Conservation (phyloP, 192 early-diverging fungal genomes). For the Dispira simplex region DNA sequence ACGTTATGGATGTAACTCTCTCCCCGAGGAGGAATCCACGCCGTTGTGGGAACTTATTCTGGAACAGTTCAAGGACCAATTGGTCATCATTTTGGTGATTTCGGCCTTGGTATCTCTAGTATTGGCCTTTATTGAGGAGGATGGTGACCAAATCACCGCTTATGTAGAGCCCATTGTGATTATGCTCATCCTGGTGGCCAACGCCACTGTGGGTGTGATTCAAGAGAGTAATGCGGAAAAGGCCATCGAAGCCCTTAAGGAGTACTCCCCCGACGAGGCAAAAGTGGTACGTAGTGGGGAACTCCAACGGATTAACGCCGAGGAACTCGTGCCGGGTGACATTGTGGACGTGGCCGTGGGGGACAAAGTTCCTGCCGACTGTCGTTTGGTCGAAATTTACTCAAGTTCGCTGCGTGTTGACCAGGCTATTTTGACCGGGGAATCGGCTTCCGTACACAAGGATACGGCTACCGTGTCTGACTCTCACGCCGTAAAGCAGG, state of each 20-base stretch:
- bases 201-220: slow-evolving; percentile 91
- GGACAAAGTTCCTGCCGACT: slow-evolving; percentile 94
- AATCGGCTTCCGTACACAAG: slow-evolving; percentile 85
- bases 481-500: slow-evolving; percentile 76
- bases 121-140: slow-evolving; percentile 80
- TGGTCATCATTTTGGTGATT: slow-evolving; percentile 85
- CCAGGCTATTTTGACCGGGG: slow-evolving; percentile 93
- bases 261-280: slow-evolving; percentile 94
- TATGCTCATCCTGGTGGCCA: slow-evolving; percentile 93
- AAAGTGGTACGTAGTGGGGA: slow-evolving; percentile 70
- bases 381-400: slow-evolving; percentile 61
- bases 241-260: slow-evolving; percentile 92
- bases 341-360: slow-evolving; percentile 83
- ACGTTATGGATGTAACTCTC: slow-evolving; percentile 71
- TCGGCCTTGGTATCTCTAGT: slow-evolving; percentile 89
- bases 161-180: slow-evolving; percentile 98
- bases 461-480: slow-evolving; percentile 43
- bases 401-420: slow-evolving; percentile 84
- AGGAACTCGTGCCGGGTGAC: slow-evolving; percentile 92
- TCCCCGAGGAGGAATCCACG: slow-evolving; percentile 80
- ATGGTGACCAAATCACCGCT: slow-evolving; percentile 50
- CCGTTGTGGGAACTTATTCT: slow-evolving; percentile 86
- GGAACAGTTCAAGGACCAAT: slow-evolving; percentile 98
- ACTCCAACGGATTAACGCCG: slow-evolving; percentile 43
- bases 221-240: slow-evolving; percentile 96